These are phyloP conservation scores for Zalerion maritima DNA, from an alignment of 495 filamentous ascomycete genomes.

Conservation along the genomic window DNA sequence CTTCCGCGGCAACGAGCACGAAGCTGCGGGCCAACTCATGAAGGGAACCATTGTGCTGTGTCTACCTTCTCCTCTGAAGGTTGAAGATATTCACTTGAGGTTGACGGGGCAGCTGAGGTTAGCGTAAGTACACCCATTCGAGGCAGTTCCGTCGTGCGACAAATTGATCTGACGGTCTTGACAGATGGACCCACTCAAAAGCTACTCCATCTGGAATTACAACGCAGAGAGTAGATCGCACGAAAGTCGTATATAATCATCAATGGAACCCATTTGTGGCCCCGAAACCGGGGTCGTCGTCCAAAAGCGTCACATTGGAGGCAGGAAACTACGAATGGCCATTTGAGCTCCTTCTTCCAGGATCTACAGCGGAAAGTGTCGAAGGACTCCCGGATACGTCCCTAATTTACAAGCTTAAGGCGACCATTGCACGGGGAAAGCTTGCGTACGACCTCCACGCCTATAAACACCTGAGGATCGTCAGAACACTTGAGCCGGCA, in stretches of 20 bases:
- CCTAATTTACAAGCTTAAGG: conserved; percentile 78
- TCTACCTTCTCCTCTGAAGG: conserved; percentile 48
- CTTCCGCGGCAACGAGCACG: conserved; percentile 58
- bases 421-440: conserved; percentile 66
- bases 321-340: conserved; percentile 84
- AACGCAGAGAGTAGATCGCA: conserved; percentile 31
- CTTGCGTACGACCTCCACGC: conserved; percentile 66
- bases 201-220: conserved; percentile 34
- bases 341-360: conserved; percentile 66
- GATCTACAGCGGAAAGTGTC: conserved; percentile 68
- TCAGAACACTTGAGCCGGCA: conserved; percentile 69
- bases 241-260: conserved; percentile 26
- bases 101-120: conserved; percentile 57
- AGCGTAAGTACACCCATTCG: conserved; percentile 32
- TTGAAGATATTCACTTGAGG: conserved; percentile 58
- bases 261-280: conserved; percentile 32
- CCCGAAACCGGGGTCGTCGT: conserved; percentile 19
- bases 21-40: conserved; percentile 59
- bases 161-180: too few species aligned
- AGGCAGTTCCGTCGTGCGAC: too few species aligned
- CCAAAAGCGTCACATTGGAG: conserved; percentile 42
- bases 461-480: conserved; percentile 68
- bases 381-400: conserved; percentile 71
- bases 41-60: conserved; percentile 66
- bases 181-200: conserved; percentile 34